Conservation (phyloP, 345 rosid species). For the Barbarea vulgaris region DNA sequence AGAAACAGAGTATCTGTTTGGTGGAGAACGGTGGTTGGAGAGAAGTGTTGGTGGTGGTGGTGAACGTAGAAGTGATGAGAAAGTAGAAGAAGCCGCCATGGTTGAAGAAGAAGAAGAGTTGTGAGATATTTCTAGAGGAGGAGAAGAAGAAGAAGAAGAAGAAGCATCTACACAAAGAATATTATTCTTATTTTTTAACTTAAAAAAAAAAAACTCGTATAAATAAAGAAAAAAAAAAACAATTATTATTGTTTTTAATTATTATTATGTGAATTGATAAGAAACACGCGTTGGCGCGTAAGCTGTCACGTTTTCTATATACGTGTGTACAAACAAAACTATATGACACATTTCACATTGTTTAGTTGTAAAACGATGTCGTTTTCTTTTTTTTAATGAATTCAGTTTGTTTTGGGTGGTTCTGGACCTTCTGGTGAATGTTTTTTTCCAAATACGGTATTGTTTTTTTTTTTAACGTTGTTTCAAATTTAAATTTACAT, state of each 20-base stretch:
- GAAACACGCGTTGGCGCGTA: too few relatives aligned
- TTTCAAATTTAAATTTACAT: too few relatives aligned
- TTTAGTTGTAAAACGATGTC: background rate
- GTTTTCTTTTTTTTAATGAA: background rate
- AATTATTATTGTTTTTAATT: too few relatives aligned
- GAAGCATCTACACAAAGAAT: background rate
- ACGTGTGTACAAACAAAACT: background rate
- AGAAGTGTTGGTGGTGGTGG: slow-evolving; percentile 24
- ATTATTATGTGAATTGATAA: slow-evolving; percentile 14
- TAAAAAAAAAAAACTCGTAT: too few relatives aligned
- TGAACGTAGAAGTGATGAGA: slow-evolving; percentile 3
- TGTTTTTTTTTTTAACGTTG: background rate
- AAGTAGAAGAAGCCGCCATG: slow-evolving; percentile 37
- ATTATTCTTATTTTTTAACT: background rate
- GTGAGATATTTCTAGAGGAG: slow-evolving; percentile 42
- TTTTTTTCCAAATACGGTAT: too few relatives aligned
- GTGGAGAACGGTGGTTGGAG: slow-evolving; percentile 20
- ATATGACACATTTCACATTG: background rate
- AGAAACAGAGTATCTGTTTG: background rate
- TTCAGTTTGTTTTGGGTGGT: background rate
- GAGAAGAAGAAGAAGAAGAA: slow-evolving; percentile 12
- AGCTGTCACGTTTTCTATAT: background rate
- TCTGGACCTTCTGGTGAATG: background rate
- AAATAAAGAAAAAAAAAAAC: too few relatives aligned
- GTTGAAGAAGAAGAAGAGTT: background rate